Conservation (phyloP, 2,329 filamentous ascomycete genomes). For the Clonostachys solani region DNA sequence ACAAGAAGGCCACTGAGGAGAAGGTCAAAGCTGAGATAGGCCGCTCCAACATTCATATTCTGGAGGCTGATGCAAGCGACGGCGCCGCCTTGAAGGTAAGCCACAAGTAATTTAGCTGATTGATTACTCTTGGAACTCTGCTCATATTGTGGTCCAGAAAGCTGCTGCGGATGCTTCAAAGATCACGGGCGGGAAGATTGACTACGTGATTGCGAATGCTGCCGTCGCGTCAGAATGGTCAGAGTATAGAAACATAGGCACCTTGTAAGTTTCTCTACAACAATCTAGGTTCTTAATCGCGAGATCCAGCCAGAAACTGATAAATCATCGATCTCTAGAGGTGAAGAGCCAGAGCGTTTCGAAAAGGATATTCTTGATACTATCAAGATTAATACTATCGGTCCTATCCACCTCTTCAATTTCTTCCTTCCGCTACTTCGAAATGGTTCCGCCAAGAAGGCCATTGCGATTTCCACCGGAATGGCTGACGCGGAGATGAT, state of each 20-base stretch:
- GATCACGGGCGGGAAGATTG: slow-evolving; percentile 20
- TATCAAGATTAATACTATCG: slow-evolving; percentile 44
- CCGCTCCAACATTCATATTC: slow-evolving; percentile 36
- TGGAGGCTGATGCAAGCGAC: slow-evolving; percentile 38
- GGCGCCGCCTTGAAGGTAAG: slow-evolving; percentile 27
- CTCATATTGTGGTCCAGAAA: background rate
- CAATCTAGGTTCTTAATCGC: too few relatives aligned
- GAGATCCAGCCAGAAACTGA: background rate
- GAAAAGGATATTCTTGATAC: slow-evolving; percentile 1
- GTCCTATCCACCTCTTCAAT: slow-evolving; percentile 43
- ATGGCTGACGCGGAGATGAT: slow-evolving; percentile 37
- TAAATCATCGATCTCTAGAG: background rate
- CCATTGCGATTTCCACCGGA: slow-evolving; percentile 41
- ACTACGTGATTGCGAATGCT: slow-evolving; percentile 68
- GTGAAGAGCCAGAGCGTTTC: background rate
- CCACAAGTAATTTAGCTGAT: background rate
- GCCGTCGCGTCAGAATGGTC: slow-evolving; percentile 28
- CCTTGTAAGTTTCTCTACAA: too few relatives aligned
- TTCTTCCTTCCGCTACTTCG: slow-evolving; percentile 46
- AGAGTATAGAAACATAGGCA: too few relatives aligned
- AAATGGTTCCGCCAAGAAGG: slow-evolving; percentile 44
- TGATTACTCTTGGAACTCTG: background rate
- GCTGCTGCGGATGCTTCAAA: slow-evolving; percentile 1
- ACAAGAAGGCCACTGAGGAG: slow-evolving; percentile 36
- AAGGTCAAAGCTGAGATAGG: slow-evolving; percentile 33